Evolutionary conservation across 768 basidiomycete species (phyloP), one percentile per base, ranked within the genome.

Genomic region (Tricholomella constricta): DNA sequence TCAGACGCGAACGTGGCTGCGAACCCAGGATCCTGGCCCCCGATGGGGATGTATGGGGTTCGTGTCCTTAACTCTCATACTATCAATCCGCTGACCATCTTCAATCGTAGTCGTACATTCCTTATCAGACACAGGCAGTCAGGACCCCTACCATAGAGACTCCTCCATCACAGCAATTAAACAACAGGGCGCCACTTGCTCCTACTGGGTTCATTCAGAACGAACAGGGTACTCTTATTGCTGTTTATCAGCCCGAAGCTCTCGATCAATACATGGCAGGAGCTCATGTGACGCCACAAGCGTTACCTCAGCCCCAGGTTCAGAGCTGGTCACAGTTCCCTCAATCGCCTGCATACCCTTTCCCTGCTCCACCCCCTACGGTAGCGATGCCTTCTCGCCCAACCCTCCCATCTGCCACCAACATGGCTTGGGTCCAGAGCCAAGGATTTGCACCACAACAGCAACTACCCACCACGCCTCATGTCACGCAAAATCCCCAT

Each of bases 171-270:
- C 57, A 62, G 38, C 59, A 55, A 7, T 43, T 67, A 20, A 61
- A 64, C 46, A 54, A 59, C 27, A 81, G 83, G 59, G 77, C 85
- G 4, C 86, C 88, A 15, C 69, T 88, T 10, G 71, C 78, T 38
- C 83, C 87, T 1, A 80, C 83, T 0, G 85, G 86, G 2, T 90
- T 89, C 61, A 80, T 87, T 48, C 86, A 88, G 55, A 83, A 84
- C 49, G 85, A 88, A 50, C 84, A 86, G 45, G 86, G 88, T 4
- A 81, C 81, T n/a, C 73, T 89, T 25, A 80, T 88, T 36, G 79
- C 88, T 20, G 78, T 88, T 27, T 89, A 90, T 63, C 80, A 79
- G 22, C 83, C 83, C 3, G 88, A 89, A 41, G 86, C 83, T 1
- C 75, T 89, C 23, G 80, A 86, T 56, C 81, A 82, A 48, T 89